Conservation (phyloP, 2,329 filamentous ascomycete species). For the Penicillium brasilianum region DNA sequence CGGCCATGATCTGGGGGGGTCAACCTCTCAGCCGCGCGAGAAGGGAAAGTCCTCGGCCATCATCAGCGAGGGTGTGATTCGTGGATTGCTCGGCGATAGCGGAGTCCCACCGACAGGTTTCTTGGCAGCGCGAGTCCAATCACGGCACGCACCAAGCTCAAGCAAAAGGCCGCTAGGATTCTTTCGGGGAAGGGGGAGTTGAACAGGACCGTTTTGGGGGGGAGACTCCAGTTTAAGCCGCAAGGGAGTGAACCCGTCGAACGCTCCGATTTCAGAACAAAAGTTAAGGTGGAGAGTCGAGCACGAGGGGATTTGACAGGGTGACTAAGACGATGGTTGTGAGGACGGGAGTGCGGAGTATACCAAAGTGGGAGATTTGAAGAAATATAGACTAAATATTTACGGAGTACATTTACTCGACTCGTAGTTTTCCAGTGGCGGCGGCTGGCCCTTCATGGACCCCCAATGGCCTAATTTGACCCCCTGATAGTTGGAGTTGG, state of each 20-base stretch:
- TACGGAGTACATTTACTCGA: too few relatives aligned
- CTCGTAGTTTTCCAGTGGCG: not conserved
- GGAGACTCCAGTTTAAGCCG: constrained; percentile 5
- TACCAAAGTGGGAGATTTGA: not conserved
- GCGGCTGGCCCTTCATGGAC: not conserved
- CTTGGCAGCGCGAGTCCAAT: constrained; percentile 4
- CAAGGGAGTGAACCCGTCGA: not conserved
- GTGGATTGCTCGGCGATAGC: constrained; percentile 2
- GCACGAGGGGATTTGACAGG: not conserved
- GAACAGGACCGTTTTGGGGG: not conserved
- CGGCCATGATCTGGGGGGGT: constrained; percentile 17
- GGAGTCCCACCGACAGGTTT: not conserved
- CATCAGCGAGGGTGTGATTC: constrained; percentile 2
- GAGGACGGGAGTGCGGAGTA: not conserved
- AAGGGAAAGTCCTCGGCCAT: not conserved
- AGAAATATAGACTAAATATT: too few relatives aligned
- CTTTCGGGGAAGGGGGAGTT: not conserved
- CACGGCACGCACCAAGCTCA: not conserved
- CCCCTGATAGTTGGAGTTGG: not conserved
- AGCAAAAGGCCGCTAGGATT: not conserved
- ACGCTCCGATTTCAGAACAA: not conserved
- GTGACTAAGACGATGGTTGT: not conserved
- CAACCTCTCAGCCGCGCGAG: constrained; percentile 5
- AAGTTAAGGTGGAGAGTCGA: not conserved
- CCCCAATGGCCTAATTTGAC: not conserved